These are phyloP conservation scores for Cercophora newfieldiana DNA, from an alignment of 495 filamentous ascomycete species.

Conservation along the genomic window DNA sequence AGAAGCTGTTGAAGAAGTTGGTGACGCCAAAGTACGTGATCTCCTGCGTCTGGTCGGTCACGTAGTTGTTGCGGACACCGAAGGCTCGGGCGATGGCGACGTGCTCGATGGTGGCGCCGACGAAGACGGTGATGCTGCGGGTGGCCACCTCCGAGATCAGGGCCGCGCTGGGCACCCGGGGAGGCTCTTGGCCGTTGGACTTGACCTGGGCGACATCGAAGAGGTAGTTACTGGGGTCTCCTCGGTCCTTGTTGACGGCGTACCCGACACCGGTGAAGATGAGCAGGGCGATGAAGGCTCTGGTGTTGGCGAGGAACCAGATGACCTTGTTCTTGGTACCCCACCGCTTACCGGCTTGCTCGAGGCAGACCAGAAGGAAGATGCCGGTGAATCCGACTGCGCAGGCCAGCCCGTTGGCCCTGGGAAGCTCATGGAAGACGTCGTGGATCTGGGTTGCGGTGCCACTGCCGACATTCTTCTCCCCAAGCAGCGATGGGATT, in stretches of 20 bases:
- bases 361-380: slow-evolving; percentile 42
- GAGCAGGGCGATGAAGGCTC: slow-evolving; percentile 47
- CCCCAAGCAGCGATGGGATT: slow-evolving; percentile 47
- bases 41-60: slow-evolving; percentile 50
- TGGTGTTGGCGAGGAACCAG: slow-evolving; percentile 45
- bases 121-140: slow-evolving; percentile 45
- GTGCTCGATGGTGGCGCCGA: slow-evolving; percentile 50
- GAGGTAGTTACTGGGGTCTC: slow-evolving; percentile 31
- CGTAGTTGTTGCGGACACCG: slow-evolving; percentile 48
- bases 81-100: slow-evolving; percentile 51
- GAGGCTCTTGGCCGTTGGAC: slow-evolving; percentile 44
- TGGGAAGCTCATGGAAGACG: slow-evolving; percentile 42
- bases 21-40: slow-evolving; percentile 49
- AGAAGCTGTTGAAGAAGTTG: slow-evolving; percentile 53
- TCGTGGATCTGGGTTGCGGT: slow-evolving; percentile 45
- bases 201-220: slow-evolving; percentile 47
- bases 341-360: slow-evolving; percentile 49
- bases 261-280: slow-evolving; percentile 51
- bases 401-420: slow-evolving; percentile 44
- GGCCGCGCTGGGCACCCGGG: slow-evolving; percentile 33
- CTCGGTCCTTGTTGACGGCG: slow-evolving; percentile 46
- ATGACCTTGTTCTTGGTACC: slow-evolving; percentile 45
- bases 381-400: slow-evolving; percentile 50
- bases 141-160: slow-evolving; percentile 42
- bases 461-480: slow-evolving; percentile 40